Evolutionary conservation across 225 moss, liverwort and hornwort species (phyloP), one percentile per base, ranked within the genome.

Genomic region (Asterella californica): DNA sequence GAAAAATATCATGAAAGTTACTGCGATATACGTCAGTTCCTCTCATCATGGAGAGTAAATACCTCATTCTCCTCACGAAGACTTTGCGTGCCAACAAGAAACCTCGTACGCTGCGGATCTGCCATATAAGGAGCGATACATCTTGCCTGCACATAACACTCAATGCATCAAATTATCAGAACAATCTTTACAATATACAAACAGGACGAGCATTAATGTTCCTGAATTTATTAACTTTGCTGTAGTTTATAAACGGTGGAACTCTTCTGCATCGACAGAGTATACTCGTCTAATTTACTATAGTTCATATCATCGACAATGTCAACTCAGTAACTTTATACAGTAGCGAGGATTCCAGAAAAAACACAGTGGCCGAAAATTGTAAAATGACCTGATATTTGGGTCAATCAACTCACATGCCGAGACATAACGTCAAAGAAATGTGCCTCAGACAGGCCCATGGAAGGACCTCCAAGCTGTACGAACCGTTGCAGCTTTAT

Each of bases 1-100:
- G 0, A 15, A 46, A 10, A 4, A 45, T n/a, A 17, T 22, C 7
- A 21, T 19, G 21, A 25, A 4, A 45, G 24, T 19, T 38, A 45
- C 10, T 5, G 19, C 57, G 24, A 70, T 21, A 59, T 6, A 61
- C 6, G 19, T 61, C n/a, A 25, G 1, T 27, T 61, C n/a, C 27
- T 9, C 24, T 9, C 37, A 19, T 18, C 32, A 69, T 70, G 24
- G 25, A 32, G 21, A 25, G n/a, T n/a, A 34, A 8, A 42, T 73
- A 88, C 88, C 86, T 89, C 89, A 49, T 89, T 89, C 68, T 84
- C 86, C 77, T 89, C 89, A 53, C 83, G 78, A 54, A 89, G 74
- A 72, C 78, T 86, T 64, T 84, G 75, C 37, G 89, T 89, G 37
- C 89, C 89, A 17, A 89, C 86, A 6, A 89, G 78, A 71, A 86